Evolutionary conservation across 179 eudicot species (phyloP).

Genomic region (Camellia oleifera): DNA sequence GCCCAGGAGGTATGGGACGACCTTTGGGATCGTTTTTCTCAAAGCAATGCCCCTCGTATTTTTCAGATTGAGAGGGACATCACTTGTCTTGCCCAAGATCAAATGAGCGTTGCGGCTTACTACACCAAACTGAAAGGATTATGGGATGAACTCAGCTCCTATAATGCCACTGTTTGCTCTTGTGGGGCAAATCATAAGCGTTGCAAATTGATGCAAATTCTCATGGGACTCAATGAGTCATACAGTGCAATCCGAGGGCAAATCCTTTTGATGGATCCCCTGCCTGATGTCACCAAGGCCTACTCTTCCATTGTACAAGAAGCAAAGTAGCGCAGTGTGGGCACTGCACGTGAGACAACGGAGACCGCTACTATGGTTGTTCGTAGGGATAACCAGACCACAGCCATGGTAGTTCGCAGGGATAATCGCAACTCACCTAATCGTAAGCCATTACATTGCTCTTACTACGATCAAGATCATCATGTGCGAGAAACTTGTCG

Average conservation of each 20-base stretch:
- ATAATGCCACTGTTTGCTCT: not conserved
- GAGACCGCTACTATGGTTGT: too few species aligned
- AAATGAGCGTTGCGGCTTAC: not conserved
- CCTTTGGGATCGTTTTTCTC: conserved; percentile 14
- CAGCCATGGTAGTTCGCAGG: too few species aligned
- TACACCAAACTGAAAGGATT: too few species aligned
- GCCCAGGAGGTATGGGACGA: conserved; percentile 9
- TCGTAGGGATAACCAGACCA: too few species aligned
- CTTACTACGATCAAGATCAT: too few species aligned
- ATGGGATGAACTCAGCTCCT: not conserved
- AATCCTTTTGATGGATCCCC: too few species aligned
- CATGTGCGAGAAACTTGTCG: too few species aligned
- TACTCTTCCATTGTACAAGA: not conserved
- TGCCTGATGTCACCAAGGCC: not conserved
- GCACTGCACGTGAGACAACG: too few species aligned
- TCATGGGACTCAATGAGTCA: conserved; percentile 9
- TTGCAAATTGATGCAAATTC: conserved; percentile 1
- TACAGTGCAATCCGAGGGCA: not conserved
- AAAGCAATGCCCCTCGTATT: conserved; percentile 17
- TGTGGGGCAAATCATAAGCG: not conserved
- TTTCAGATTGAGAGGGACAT: conserved; percentile 9
- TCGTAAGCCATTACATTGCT: too few species aligned
- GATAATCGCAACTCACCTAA: too few species aligned
- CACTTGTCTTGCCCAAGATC: not conserved
- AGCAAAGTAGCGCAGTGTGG: not conserved